Evolutionary conservation across 345 rosid species (phyloP), one percentile per base, ranked within the genome.

Genomic region (Moringa oleifera): DNA sequence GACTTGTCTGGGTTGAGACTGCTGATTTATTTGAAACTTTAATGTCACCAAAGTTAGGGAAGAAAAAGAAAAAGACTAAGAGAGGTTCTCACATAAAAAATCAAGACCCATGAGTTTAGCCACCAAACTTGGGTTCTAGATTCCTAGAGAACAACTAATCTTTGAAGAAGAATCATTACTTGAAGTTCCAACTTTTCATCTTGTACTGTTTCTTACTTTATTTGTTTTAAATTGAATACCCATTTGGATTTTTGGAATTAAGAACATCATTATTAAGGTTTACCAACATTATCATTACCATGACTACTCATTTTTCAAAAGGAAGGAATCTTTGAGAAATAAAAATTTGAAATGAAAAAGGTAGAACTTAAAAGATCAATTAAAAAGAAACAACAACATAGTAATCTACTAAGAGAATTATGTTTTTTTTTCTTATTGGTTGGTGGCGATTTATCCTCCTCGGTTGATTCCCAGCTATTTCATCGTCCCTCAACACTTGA

Each of bases 21-120:
- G 74, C 54, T 64, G 23, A 64, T 72, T 31, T 68, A 59, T 75
- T 24, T 25, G 51, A 61, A 11, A 71, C 16, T 70, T 41, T 57
- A 65, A 63, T 56, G 75, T 59, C n/a, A 65, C 70, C 20, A 71
- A 70, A 47, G 33, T 52, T 36, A 70, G 25, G 16, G 81, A 50
- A 53, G 75, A n/a, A n/a, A n/a, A 59, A 20, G 77, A 67, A 51
- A 89, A 84, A 58, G 16, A 68, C 53, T n/a, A n/a, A 68, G 55
- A 36, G 64, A 58, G n/a, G 19, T 68, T 68, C 20, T 83, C 94
- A 0, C 97, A 94, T 54, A 86, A 87, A 70, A 86, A 80, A 55
- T 93, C 98, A 20, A 93, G 96, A 52, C 98, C 98, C 98, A 93
- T 93, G 23, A 93, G 87, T 58, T 96, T 78, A 19, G 97, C 98